These are phyloP conservation scores for Anthracocystis panici-leucophaei DNA, from an alignment of 1,284 basidiomycete genomes.

Conservation along the genomic window DNA sequence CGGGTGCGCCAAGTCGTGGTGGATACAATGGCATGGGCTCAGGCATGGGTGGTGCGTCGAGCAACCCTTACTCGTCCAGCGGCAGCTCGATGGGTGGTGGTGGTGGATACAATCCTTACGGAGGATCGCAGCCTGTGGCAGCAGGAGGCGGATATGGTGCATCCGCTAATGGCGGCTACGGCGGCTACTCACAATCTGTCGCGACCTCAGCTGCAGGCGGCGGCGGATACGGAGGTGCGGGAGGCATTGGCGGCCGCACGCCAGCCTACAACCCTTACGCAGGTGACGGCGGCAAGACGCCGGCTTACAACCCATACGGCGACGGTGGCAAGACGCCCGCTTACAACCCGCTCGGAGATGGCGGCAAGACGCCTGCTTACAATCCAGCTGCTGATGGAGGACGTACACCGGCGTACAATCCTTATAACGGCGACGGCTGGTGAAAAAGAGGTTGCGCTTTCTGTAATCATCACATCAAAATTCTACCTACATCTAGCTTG, in stretches of 20 bases:
- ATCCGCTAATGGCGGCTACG: conserved; percentile 18
- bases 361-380: conserved; percentile 67
- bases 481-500: neutral
- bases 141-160: conserved; percentile 35
- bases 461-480: neutral
- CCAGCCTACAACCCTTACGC: conserved; percentile 51
- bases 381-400: conserved; percentile 51
- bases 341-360: conserved; percentile 49
- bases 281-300: conserved; percentile 57
- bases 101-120: conserved; percentile 45
- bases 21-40: conserved; percentile 29
- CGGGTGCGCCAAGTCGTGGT: conserved; percentile 18
- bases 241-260: conserved; percentile 22
- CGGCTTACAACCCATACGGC: conserved; percentile 53
- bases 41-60: conserved; percentile 37
- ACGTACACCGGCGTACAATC: conserved; percentile 52
- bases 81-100: conserved; percentile 22
- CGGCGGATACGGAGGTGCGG: conserved; percentile 31
- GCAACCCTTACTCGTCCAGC: conserved; percentile 44
- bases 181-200: conserved; percentile 41
- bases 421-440: conserved; percentile 51
- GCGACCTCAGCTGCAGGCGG: conserved; percentile 21
- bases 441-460: conserved; percentile 24
- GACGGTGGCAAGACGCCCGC: conserved; percentile 55
- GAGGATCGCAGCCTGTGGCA: conserved; percentile 27